Evolutionary conservation across 768 basidiomycete species (phyloP), one percentile per base, ranked within the genome.

Genomic region (Rubroboletus satanas): DNA sequence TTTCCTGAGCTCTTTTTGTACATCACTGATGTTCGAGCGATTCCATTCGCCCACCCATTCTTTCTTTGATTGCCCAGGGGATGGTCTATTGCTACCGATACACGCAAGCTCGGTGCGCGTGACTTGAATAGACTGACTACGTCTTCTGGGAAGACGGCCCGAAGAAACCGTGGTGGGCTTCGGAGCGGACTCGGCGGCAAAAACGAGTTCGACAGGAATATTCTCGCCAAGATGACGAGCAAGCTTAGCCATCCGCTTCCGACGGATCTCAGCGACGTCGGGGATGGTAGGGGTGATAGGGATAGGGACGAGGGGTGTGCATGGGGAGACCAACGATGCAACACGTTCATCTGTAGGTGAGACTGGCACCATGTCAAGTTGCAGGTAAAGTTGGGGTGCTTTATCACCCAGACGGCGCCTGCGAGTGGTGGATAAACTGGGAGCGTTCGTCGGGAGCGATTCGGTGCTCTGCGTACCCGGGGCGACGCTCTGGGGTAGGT

Each of bases 201-300:
- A 70, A 42, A 85, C 76, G 26, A 85, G 76, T 61, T 83, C 82
- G 3, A 76, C 65, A 15, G 84, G 84, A 37, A 85, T 72, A 55
- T 77, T 78, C 68, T 84, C 83, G 33, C 84, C 84, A 7, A 85
- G 72, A 23, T 80, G 81, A 41, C 82, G 76, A 2, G 74, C 65
- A 33, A 85, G 74, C 66, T 85, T 85, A 7, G 80, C 82, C 76
- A 84, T 75, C 58, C 79, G 80, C 58, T 72, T 74, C 42, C 82
- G 65, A 18, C 76, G 73, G 17, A 71, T 59, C 56, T 73, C 74
- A 1, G 71, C 61, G 6, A 67, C 54, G 45, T 72, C 62, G 7
- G 68, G 66, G 15, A 52, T n/a, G 5, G 12, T 32, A 17, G 70
- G 69, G 0, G 62, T 62, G 15, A 42, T 46, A 23, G 70, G 66